Conservation (phyloP, 495 filamentous ascomycete species). For the Penicillium bovifimosum region DNA sequence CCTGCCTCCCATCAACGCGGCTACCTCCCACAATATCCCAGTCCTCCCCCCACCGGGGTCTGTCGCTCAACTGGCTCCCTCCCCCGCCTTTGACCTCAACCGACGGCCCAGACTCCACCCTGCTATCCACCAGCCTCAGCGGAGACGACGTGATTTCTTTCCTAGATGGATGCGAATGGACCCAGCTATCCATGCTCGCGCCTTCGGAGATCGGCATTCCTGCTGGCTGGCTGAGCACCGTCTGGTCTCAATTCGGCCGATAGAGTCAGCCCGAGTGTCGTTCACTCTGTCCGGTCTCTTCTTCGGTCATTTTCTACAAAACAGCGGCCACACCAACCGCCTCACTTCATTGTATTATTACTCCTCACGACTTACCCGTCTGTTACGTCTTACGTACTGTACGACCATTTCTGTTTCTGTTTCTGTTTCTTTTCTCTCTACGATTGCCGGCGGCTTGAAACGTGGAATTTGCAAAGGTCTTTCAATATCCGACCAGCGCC, state of each 20-base stretch:
- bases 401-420: constrained; percentile 5
- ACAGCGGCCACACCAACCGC: background rate
- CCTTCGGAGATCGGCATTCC: constrained; percentile 36
- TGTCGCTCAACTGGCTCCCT: constrained; percentile 32
- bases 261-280: constrained; percentile 4
- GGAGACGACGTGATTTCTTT: constrained; percentile 46
- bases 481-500: background rate
- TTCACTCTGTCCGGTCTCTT: background rate
- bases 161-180: constrained; percentile 41
- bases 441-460: constrained; percentile 7
- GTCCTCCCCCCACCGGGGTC: constrained; percentile 34
- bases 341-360: constrained; percentile 15
- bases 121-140: constrained; percentile 37
- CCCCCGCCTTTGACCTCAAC: constrained; percentile 34
- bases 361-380: constrained; percentile 16
- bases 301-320: background rate
- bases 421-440: background rate
- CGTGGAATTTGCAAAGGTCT: no score
- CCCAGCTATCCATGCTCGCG: constrained; percentile 27
- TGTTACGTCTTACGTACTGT: constrained; percentile 13
- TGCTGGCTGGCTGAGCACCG: constrained; percentile 37
- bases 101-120: constrained; percentile 22
- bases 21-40: constrained; percentile 25
- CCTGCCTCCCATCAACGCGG: constrained; percentile 37
- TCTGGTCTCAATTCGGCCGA: constrained; percentile 36